These are phyloP conservation scores for Cryptococcus floricola DNA, from an alignment of 1,284 basidiomycete species.

Conservation along the genomic window DNA sequence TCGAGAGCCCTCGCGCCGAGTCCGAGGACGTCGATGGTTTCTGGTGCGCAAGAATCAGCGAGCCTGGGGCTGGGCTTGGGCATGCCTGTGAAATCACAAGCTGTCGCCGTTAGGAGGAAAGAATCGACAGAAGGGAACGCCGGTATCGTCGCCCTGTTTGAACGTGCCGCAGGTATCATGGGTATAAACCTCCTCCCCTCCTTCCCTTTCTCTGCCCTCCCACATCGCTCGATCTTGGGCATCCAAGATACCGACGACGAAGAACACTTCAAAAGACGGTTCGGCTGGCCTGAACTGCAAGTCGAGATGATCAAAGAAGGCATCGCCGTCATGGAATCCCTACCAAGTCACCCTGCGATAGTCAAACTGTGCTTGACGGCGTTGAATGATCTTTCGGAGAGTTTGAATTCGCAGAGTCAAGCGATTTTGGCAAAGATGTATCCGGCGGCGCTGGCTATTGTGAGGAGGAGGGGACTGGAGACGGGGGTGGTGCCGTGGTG, in stretches of 20 bases:
- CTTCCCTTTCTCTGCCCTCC: constrained; percentile 38
- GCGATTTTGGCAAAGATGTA: constrained; percentile 69
- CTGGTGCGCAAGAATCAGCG: background rate
- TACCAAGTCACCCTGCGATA: constrained; percentile 55
- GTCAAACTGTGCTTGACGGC: constrained; percentile 57
- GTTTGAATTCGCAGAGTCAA: constrained; percentile 69
- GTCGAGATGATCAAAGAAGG: constrained; percentile 86
- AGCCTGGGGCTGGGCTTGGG: constrained; percentile 53
- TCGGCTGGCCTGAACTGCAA: constrained; percentile 92
- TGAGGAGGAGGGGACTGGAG: constrained; percentile 67
- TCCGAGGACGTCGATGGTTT: background rate
- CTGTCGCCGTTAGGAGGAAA: constrained; percentile 63
- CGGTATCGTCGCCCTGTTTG: constrained; percentile 67
- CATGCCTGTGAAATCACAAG: constrained; percentile 49
- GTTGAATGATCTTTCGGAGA: constrained; percentile 62
- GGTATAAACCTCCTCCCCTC: constrained; percentile 62
- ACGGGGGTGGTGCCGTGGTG: constrained; percentile 70
- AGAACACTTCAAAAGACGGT: constrained; percentile 34
- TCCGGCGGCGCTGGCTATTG: constrained; percentile 62
- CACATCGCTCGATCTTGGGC: constrained; percentile 4
- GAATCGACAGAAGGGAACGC: constrained; percentile 73
- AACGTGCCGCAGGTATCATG: constrained; percentile 68
- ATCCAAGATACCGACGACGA: background rate
- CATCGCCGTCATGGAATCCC: constrained; percentile 78
- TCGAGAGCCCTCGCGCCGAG: background rate